Base-by-base conservation (phyloP, 208 protist species). In the Wallacemonas collosoma region DNA sequence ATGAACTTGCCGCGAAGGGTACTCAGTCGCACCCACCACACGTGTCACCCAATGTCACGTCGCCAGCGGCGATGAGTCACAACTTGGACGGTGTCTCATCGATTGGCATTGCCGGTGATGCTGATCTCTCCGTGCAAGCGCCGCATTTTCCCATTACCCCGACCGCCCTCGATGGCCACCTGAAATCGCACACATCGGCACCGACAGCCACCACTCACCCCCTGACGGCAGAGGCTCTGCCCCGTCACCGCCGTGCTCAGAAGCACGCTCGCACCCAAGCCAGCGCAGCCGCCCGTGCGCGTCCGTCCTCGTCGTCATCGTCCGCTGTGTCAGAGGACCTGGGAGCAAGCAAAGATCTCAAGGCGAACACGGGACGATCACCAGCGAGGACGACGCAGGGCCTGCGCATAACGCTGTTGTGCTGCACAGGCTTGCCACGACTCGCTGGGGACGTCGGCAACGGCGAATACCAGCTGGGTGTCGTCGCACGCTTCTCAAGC, bases 81-180 rank as follows among this genome's bases (percentile, higher is more conserved):
- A 65, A 65, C 40, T 11, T 65, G 38, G 60, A 65, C 60, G 60
- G 11, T 1, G 12, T 65, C 60, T 65, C 60, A 17, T 65, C 60
- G 8, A 65, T 65, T 17, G 41, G 50, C 41, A 6, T 35, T 3
- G 7, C 60, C n/a, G 41, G 7, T 48, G 60, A 35, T 4, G 41
- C 41, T 3, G 60, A 65, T 48, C 15, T 36, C 0, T 65, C 60
- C 15, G n/a, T 65, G 36, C 60, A 65, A 4, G 60, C 4, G 3
- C 40, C 39, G 60, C 40, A 11, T 3, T 65, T n/a, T 7, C 41
- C 60, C 41, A 48, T 44, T 3, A 50, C n/a, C 4, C 60, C 43
- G 36, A 53, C 12, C 12, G 60, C 38, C 6, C 45, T 50, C 8
- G 45, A 50, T 6, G 45, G 8, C 45, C 45, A 6, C 6, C 45